Base-by-base conservation (phyloP, 2,329 filamentous ascomycete species). In the Graphilbum fragrans region DNA sequence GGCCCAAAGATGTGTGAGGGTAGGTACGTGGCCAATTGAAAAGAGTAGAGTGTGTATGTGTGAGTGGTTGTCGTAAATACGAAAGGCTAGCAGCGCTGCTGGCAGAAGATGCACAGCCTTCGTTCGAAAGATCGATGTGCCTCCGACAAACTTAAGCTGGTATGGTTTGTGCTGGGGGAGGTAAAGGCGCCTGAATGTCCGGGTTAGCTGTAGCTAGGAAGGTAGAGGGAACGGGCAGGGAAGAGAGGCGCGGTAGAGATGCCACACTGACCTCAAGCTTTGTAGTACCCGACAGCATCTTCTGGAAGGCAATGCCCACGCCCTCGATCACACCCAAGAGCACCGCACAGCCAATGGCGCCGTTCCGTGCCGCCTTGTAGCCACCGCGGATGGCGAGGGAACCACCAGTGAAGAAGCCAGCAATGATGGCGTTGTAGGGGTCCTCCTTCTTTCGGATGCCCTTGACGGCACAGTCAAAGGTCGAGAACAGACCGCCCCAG, bases 401-500 rank as follows among this genome's bases (percentile, higher is more conserved):
- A 52, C 92, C 92, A 55, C 87, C 88, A 5, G 92, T 96, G 64
- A 95, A 90, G 72, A 95, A 95, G 41, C 92, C 92, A 34, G 90
- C 92, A 53, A 90, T 93, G 60, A 98, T 96, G 55, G 88, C 87
- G 66, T 96, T 96, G 69, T 87, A 96, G 14, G 92, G 87, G 60
- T 96, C 92, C 63, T 98, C 92, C 80, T 95, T 96, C 72, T 92
- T 86, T 50, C 87, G 72, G 43, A 90, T 69, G 44, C 90, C 90
- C 72, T 96, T 98, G 47, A 95, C 84, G 19, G 88, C 84, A 69
- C 92, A 98, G 67, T 98, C 92, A 57, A 90, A 96, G 47, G 86
- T 93, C 54, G 80, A 86, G 72, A 96, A 96, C 44, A 96, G 69
- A 51, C 92, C 92, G 58, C 92, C 90, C 90, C 92, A 96, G 43